phyloP scores from a whole-genome alignment of 257 asterid species.

The Linaria vulgaris region DNA sequence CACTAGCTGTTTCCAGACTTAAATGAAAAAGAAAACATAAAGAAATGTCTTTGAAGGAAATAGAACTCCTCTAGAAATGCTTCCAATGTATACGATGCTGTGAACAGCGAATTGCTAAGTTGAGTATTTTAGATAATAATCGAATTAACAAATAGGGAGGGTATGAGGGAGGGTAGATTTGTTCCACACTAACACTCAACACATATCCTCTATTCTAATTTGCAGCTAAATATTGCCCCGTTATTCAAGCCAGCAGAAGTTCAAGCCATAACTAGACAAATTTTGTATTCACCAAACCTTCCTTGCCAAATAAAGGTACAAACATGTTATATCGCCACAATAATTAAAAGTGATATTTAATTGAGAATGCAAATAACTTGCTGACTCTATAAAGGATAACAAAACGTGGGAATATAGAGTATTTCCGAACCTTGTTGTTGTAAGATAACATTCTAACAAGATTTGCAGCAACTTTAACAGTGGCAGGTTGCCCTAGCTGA shows the following conservation, averaged over 20 bases:
- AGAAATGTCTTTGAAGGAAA: too few species aligned
- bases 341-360: neutral
- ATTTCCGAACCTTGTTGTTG: slow-evolving; percentile 62
- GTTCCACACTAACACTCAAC: too few species aligned
- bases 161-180: too few species aligned
- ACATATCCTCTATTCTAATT: neutral
- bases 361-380: neutral
- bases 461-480: slow-evolving; percentile 84
- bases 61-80: too few species aligned
- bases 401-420: slow-evolving; percentile 10
- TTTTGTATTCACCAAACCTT: neutral
- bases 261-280: neutral
- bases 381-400: neutral
- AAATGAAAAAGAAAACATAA: too few species aligned
- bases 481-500: slow-evolving; percentile 85
- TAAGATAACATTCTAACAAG: slow-evolving; percentile 63
- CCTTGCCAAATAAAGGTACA: neutral
- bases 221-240: neutral
- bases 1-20: too few species aligned
- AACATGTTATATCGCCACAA: neutral
- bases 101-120: too few species aligned
- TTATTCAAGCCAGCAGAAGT: neutral
- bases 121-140: too few species aligned
- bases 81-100: too few species aligned
- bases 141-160: too few species aligned